phyloP scores from a whole-genome alignment of 2,329 filamentous ascomycete genomes.

The Sclerotinia borealis region DNA sequence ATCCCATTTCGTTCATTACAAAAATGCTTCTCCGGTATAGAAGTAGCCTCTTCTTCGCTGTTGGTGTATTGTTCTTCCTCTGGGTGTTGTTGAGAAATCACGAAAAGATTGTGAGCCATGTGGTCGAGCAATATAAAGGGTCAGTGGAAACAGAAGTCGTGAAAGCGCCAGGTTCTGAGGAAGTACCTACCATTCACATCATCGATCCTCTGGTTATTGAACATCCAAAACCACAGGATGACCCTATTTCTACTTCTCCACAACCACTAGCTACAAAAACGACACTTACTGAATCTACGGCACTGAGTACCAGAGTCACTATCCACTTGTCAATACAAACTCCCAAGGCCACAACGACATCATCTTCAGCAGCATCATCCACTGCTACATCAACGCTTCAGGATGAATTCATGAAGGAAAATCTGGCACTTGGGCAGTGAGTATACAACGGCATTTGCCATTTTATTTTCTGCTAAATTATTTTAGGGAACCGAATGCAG shows the following conservation, averaged over 20 bases:
- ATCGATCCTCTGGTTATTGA: not conserved
- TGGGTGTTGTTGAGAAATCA: slow-evolving; percentile 4
- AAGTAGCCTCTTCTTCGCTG: not conserved
- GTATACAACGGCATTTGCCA: not conserved
- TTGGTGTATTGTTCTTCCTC: not conserved
- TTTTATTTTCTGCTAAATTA: slow-evolving; percentile 17
- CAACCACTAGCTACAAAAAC: no score
- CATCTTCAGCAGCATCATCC: not conserved
- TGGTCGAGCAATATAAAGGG: slow-evolving; percentile 3
- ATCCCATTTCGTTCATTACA: not conserved
- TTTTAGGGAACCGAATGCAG: slow-evolving; percentile 40
- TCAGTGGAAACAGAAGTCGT: not conserved
- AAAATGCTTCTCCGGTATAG: slow-evolving; percentile 6
- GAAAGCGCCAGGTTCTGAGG: not conserved
- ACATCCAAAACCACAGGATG: not conserved
- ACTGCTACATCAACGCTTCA: not conserved
- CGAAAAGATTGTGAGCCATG: not conserved
- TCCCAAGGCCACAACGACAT: not conserved
- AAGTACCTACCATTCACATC: not conserved
- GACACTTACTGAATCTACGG: not conserved
- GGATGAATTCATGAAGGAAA: slow-evolving; percentile 21
- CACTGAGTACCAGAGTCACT: not conserved
- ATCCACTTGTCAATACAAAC: not conserved
- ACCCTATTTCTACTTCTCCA: not conserved
- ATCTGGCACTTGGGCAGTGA: slow-evolving; percentile 19